These are phyloP conservation scores for Cicer pinnatifidum DNA, from an alignment of 306 rosid genomes.

Conservation along the genomic window DNA sequence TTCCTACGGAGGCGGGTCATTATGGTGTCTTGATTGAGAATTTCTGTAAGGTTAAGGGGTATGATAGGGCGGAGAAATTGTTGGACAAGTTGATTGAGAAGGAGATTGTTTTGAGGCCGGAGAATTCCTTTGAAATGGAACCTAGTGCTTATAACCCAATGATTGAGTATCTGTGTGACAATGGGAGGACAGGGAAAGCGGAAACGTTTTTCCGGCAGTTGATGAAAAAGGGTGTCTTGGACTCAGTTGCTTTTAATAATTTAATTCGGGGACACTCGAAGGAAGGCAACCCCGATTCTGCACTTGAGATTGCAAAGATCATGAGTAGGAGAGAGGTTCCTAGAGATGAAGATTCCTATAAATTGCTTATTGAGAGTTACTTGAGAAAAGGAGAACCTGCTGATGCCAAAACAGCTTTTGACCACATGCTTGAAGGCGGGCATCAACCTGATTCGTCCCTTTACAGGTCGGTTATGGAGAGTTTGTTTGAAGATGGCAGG, in stretches of 20 bases:
- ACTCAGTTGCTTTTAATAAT: conserved; percentile 76
- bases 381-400: conserved; percentile 87
- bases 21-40: conserved; percentile 81
- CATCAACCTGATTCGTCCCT: conserved; percentile 71
- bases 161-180: conserved; percentile 70
- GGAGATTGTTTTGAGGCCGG: conserved; percentile 73
- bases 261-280: conserved; percentile 80
- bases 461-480: conserved; percentile 72
- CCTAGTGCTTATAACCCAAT: conserved; percentile 76
- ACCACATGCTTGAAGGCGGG: conserved; percentile 85
- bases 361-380: conserved; percentile 76
- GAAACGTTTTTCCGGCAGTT: conserved; percentile 79
- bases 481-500: conserved; percentile 84
- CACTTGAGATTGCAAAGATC: conserved; percentile 79
- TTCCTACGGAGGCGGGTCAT: conserved; percentile 91
- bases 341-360: conserved; percentile 71
- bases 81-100: conserved; percentile 84
- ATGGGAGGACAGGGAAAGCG: conserved; percentile 77
- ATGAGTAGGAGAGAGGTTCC: conserved; percentile 82
- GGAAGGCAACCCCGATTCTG: conserved; percentile 89
- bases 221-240: conserved; percentile 80
- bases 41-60: conserved; percentile 71
- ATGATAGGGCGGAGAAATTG: conserved; percentile 71
- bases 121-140: conserved; percentile 67
- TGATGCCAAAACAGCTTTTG: conserved; percentile 84